Percentiles rank a stretch among this genome's conserved stretches.
These are phyloP conservation scores for Colletotrichum spinosum DNA, from an alignment of 2,329 filamentous ascomycete genomes.

Conservation along the genomic window DNA sequence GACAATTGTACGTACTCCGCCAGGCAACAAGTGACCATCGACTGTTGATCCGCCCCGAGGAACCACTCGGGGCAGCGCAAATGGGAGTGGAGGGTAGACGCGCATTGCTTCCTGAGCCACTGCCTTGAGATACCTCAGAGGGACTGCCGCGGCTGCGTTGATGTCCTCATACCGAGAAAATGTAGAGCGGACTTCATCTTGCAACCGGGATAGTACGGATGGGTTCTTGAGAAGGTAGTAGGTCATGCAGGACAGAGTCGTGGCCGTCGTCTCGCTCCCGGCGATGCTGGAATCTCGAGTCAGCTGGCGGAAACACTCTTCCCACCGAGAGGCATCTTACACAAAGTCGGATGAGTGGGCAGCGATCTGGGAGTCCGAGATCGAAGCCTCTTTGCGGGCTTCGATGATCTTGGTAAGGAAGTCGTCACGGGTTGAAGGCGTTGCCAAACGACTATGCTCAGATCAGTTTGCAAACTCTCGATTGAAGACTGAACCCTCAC, in stretches of 20 bases:
- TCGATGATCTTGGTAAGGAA: constrained; percentile 19
- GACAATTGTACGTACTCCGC: not conserved
- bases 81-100: constrained; percentile 32
- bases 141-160: constrained; percentile 2
- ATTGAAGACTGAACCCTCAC: not conserved
- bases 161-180: constrained; percentile 41
- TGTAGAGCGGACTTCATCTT: constrained; percentile 40
- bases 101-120: constrained; percentile 35
- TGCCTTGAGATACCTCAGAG: constrained; percentile 33
- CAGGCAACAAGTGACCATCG: not conserved
- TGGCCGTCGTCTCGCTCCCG: constrained; percentile 61
- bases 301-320: not conserved
- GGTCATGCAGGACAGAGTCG: constrained; percentile 48
- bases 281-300: constrained; percentile 31
- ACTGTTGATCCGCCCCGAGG: constrained; percentile 27
- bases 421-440: constrained; percentile 9
- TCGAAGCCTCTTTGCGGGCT: not conserved
- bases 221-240: constrained; percentile 36
- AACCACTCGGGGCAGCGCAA: constrained; percentile 31
- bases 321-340: not conserved
- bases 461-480: not conserved
- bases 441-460: not conserved
- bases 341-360: constrained; percentile 44
- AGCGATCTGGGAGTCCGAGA: constrained; percentile 42
- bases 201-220: constrained; percentile 26